Percentiles rank a stretch among this genome's conserved stretches.
Evolutionary conservation across 805 yeast species (phyloP).

Genomic region (Candida sithepensis): DNA sequence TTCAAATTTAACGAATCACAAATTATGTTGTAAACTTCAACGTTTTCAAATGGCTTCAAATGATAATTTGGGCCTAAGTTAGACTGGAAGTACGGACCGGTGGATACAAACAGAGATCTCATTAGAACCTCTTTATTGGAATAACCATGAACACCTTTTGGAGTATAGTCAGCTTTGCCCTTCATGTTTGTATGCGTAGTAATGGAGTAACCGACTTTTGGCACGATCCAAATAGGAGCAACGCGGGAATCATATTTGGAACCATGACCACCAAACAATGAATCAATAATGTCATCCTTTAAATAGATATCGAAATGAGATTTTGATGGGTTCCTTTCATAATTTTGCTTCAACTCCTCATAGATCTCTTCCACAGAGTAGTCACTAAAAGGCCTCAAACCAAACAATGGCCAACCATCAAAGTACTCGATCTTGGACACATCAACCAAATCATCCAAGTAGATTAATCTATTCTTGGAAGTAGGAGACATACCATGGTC

Average conservation of each 20-base stretch:
- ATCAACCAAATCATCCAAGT: conserved; percentile 69
- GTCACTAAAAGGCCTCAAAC: conserved; percentile 55
- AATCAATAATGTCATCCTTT: conserved; percentile 50
- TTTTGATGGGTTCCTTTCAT: conserved; percentile 26
- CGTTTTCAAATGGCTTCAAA: conserved; percentile 65
- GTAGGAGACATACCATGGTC: conserved; percentile 97
- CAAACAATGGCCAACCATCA: conserved; percentile 87
- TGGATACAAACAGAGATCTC: conserved; percentile 77
- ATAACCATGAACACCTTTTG: conserved; percentile 84
- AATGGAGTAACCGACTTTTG: conserved; percentile 75
- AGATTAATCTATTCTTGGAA: conserved; percentile 60
- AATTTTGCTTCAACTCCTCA: conserved; percentile 36
- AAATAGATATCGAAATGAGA: conserved; percentile 44
- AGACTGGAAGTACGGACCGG: conserved; percentile 71
- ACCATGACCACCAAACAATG: conserved; percentile 53
- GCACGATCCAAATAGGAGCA: conserved; percentile 85
- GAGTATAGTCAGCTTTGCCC: conserved; percentile 47
- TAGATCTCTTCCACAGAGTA: conserved; percentile 42
- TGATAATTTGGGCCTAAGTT: conserved; percentile 29
- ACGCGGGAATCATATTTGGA: conserved; percentile 51
- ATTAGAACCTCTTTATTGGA: conserved; percentile 71
- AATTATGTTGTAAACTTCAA: conserved; percentile 68
- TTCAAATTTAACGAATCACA: conserved; percentile 56
- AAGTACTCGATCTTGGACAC: conserved; percentile 50
- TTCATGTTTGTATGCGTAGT: conserved; percentile 59